A percentile compares a stretch with the other conserved stretches of the same genome.
Conservation (phyloP, 139 green algal genomes). For the Chlamydomonas applanata region DNA sequence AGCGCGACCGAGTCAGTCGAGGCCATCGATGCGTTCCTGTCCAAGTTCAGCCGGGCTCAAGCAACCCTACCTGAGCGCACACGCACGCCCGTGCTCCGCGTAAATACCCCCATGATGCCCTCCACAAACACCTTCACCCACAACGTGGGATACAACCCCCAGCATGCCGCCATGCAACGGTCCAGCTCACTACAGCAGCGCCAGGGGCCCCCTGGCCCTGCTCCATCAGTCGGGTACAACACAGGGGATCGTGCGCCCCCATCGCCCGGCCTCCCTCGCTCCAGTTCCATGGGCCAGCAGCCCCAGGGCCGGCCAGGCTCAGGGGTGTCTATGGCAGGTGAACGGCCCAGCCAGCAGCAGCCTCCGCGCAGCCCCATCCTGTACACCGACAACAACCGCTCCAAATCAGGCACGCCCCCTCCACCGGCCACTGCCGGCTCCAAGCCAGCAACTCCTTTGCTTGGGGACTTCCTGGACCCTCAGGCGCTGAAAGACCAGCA, state of each 20-base stretch:
- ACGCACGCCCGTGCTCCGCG: constrained; percentile 15
- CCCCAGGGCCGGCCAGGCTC: too few relatives aligned
- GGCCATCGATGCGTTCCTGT: constrained; percentile 34
- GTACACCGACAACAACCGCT: constrained; percentile 2
- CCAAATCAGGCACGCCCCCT: too few relatives aligned
- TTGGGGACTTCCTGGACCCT: neutral
- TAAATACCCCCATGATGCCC: constrained; percentile 9
- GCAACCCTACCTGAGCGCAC: constrained; percentile 17
- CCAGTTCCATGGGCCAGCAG: too few relatives aligned
- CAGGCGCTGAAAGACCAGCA: too few relatives aligned
- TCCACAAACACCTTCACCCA: neutral
- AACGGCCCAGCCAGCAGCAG: neutral
- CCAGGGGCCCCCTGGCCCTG: neutral
- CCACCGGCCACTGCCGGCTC: neutral
- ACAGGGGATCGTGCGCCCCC: neutral
- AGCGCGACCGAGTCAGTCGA: constrained; percentile 15
- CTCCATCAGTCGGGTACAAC: neutral
- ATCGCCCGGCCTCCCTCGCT: neutral
- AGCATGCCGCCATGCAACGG: neutral
- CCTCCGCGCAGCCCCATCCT: neutral
- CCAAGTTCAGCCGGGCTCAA: constrained; percentile 21
- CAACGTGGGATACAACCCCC: neutral
- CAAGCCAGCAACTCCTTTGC: neutral
- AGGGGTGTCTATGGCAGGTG: too few relatives aligned
- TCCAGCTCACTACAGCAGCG: neutral